Percentiles rank a stretch among this genome's conserved stretches.
Conservation (phyloP, 306 rosid genomes). For the Inga oerstediana region DNA sequence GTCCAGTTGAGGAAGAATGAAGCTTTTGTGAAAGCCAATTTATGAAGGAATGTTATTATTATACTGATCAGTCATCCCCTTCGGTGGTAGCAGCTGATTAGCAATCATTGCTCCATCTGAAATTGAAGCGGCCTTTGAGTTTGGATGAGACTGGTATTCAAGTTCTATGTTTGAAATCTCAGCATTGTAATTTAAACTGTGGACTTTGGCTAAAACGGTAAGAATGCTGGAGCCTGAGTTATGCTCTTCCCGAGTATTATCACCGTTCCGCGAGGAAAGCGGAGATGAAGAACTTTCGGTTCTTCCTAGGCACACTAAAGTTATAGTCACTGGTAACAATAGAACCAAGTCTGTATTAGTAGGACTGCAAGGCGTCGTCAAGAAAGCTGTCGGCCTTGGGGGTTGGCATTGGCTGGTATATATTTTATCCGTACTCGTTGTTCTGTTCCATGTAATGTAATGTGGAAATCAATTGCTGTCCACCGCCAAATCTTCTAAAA, state of each 20-base stretch:
- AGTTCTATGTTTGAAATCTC: neutral
- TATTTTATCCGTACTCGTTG: neutral
- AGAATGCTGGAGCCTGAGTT: conserved; percentile 62
- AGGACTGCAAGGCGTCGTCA: conserved; percentile 80
- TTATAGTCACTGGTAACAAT: conserved; percentile 73
- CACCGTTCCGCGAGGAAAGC: conserved; percentile 65
- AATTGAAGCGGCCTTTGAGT: conserved; percentile 13
- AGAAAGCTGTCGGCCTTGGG: conserved; percentile 80
- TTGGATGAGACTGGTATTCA: conserved; percentile 5
- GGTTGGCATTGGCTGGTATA: conserved; percentile 90
- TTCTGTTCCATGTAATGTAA: neutral
- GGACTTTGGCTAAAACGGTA: neutral
- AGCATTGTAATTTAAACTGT: neutral
- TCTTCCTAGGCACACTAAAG: conserved; percentile 81
- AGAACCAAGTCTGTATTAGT: conserved; percentile 75
- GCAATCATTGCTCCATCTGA: neutral
- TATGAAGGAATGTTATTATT: neutral
- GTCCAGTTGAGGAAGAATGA: conserved; percentile 6
- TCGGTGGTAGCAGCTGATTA: neutral
- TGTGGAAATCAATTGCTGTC: neutral
- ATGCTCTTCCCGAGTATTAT: conserved; percentile 53
- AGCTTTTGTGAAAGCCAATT: neutral
- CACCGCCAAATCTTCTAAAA: neutral
- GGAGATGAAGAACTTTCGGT: conserved; percentile 75
- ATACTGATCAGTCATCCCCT: neutral